Base-by-base conservation (phyloP, 352 stramenopile genomes). In the Hyaloperonospora arabidopsidis region DNA sequence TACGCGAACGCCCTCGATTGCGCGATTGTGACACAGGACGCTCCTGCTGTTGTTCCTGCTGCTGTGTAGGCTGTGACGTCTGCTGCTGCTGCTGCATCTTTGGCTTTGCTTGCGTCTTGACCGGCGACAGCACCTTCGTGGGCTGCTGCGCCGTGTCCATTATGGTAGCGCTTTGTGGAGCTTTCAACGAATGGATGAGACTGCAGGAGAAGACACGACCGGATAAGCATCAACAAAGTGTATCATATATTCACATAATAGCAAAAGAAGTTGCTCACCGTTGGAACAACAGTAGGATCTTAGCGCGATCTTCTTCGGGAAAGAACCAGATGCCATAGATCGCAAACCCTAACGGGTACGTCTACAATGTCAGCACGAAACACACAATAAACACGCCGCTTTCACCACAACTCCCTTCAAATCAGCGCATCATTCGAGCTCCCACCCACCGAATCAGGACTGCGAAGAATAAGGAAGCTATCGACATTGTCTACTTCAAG, bases 321-420 rank as follows among this genome's bases (percentile, higher is more conserved):
- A 88, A 91, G 72, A 93, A 93, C 84, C 84, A 93, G 5, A 90
- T 65, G 32, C 84, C 84, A 45, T 88, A 93, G 63, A 93, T 93
- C 38, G 82, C 79, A 58, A 86, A 91, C 14, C 74, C 77, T 15
- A 68, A 70, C 36, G 73, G 47, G 40, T 82, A 74, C 38, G 67
- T 35, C 76, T 84, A 28, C 2, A 12, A 15, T 15, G 44, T 22
- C 49, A 44, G 45, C 15, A 41, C 21, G 19, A 48, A n/a, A 19
- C 11, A 38, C 13, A 17, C n/a, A 45, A 38, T 38, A 7, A 38
- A 8, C 45, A 52, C 17, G 44, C 13, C 43, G 5, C 11, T 15
- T 45, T 49, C 17, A 56, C 17, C 13, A 29, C 34, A 29, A 48
- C 2, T 10, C 1, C 36, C 14, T 45, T 21, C 2, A 11, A 41